Base-by-base conservation (phyloP, 805 yeast genomes). In the Metschnikowia anglica region DNA sequence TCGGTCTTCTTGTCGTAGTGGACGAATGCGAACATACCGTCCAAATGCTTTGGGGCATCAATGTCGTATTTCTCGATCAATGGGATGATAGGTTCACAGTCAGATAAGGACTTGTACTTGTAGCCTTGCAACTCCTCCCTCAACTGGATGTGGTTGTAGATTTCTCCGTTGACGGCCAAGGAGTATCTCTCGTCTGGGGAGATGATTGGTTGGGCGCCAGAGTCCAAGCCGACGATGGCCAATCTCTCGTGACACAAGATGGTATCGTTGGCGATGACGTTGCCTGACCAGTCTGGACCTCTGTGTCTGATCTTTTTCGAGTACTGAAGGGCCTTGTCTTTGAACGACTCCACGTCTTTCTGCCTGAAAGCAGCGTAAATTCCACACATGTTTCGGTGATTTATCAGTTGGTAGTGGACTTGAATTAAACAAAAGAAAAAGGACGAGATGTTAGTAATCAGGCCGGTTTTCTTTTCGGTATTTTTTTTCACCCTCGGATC, bases 211-310 rank as follows among this genome's bases (percentile, higher is more conserved):
- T 93, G 99, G 51, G 99, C 97, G 62, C 99, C 99, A 34, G 96
- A 76, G 66, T 89, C 97, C 56, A 93, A 76, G 57, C 99, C 99
- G 49, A 93, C 99, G 63, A 93, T 90, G 53, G 98, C 95, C 64
- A 93, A 77, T 75, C 99, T 87, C 75, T 93, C 99, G 66, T 93
- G 99, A 56, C 86, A 83, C 54, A 93, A 70, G 54, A 93, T 83
- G 36, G 97, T 88, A 52, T 73, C 65, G 83, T 88, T 87, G 82
- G 87, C 87, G 62, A 82, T 81, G 52, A 77, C 65, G 81, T 88
- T 89, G 61, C 99, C 99, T 28, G 89, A 78, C 99, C 99, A 93
- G 71, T 93, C 99, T 55, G 99, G 99, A 61, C 99, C 99, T 71
- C 99, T 84, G 71, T 93, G 99, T 73, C 99, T 83, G 65, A 91